Conservation (phyloP, 306 rosid species). For the Cicer pinnatifidum region DNA sequence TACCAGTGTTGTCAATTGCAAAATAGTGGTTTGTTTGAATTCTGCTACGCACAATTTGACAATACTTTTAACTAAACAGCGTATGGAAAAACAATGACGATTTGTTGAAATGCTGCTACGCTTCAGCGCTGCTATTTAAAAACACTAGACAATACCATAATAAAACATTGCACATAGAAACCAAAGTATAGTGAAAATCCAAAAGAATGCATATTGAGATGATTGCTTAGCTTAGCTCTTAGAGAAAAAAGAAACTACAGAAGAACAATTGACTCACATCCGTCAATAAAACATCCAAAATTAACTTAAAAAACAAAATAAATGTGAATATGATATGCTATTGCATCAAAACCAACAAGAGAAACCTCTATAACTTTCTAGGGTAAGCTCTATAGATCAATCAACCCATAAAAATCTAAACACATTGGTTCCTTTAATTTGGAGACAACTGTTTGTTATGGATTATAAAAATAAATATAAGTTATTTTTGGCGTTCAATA, state of each 20-base stretch:
- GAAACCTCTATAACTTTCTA: neutral
- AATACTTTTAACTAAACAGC: too few species aligned
- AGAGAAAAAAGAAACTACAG: neutral
- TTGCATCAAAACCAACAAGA: neutral
- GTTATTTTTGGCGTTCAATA: neutral
- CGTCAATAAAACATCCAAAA: neutral
- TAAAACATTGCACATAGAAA: neutral
- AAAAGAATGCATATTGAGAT: neutral
- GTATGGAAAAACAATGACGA: too few species aligned
- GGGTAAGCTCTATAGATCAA: neutral
- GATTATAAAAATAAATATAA: neutral
- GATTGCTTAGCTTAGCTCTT: neutral
- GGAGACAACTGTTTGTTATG: neutral
- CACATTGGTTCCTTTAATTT: neutral
- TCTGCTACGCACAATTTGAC: too few species aligned
- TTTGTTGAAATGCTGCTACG: too few species aligned
- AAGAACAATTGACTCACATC: conserved; percentile 8
- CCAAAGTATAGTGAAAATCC: neutral
- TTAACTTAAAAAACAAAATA: neutral
- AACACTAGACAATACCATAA: neutral
- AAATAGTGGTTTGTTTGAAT: too few species aligned
- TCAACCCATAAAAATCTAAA: neutral
- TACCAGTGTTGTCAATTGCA: neutral
- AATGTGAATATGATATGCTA: neutral
- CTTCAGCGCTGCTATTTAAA: too few species aligned